phyloP scores from a whole-genome alignment of 352 stramenopile species.

The Phytophthora multivora region DNA sequence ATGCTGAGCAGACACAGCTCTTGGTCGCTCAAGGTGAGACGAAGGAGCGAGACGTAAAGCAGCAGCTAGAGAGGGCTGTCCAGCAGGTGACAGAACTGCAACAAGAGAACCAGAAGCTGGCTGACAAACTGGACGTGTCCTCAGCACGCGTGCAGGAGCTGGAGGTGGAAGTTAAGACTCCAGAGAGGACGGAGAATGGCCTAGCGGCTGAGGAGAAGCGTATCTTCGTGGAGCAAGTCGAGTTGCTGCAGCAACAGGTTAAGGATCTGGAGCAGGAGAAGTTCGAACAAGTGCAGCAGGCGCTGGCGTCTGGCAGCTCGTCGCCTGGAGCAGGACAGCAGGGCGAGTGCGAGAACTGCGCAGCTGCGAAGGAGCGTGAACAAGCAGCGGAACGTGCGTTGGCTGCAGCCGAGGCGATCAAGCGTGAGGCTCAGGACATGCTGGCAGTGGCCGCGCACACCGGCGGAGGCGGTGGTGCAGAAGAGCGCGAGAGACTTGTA shows the following conservation, averaged over 20 bases:
- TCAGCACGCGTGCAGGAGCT: conserved; percentile 36
- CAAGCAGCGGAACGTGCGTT: conserved; percentile 51
- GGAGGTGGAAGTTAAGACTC: conserved; percentile 18
- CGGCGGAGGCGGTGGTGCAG: conserved; percentile 10
- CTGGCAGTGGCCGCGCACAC: conserved; percentile 32
- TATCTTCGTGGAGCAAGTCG: conserved; percentile 60
- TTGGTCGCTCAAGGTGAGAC: conserved; percentile 35
- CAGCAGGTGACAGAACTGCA: conserved; percentile 34
- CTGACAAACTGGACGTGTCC: conserved; percentile 33
- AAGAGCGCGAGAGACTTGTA: conserved; percentile 47
- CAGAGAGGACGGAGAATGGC: conserved; percentile 14
- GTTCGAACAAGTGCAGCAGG: conserved; percentile 51
- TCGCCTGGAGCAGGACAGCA: conserved; percentile 16
- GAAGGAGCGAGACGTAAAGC: conserved; percentile 39
- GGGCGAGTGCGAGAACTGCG: conserved; percentile 31
- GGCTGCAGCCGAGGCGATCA: conserved; percentile 53
- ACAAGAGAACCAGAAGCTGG: conserved; percentile 33
- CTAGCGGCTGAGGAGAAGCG: conserved; percentile 57
- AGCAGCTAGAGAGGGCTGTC: conserved; percentile 40
- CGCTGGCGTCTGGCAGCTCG: conserved; percentile 36
- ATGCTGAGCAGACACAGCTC: conserved; percentile 38
- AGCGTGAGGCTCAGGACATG: conserved; percentile 63
- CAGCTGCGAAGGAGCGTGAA: conserved; percentile 39
- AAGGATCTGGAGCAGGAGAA: conserved; percentile 60
- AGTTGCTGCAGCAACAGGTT: conserved; percentile 55